Evolutionary conservation across 441 rosid genomes (phyloP).

Genomic region (Hura crepitans): DNA sequence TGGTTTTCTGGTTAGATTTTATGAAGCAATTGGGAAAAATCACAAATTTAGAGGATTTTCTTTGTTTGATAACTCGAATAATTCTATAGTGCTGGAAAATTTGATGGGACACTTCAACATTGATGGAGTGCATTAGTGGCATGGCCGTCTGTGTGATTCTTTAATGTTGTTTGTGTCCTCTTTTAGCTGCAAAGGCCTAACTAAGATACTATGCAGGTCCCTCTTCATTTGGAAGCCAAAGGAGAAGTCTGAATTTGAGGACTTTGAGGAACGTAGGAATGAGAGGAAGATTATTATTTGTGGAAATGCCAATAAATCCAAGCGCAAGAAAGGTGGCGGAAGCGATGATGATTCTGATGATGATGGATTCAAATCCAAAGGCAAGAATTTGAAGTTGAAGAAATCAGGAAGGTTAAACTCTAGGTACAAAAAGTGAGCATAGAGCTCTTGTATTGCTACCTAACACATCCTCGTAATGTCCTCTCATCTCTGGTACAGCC

Average conservation of each 20-base stretch:
- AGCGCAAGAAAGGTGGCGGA: slow-evolving; percentile 39
- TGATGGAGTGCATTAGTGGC: too few species aligned
- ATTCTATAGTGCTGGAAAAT: too few species aligned
- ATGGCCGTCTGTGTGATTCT: background rate
- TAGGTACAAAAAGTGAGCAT: slow-evolving; percentile 6
- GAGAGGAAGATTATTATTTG: slow-evolving; percentile 54
- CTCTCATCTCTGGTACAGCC: too few species aligned
- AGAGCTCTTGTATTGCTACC: background rate
- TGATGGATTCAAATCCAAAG: slow-evolving; percentile 41
- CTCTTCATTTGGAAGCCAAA: slow-evolving; percentile 87
- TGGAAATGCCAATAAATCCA: slow-evolving; percentile 39
- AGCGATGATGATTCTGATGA: slow-evolving; percentile 56
- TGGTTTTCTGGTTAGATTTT: background rate
- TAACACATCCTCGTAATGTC: too few species aligned
- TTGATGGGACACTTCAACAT: background rate
- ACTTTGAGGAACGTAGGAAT: slow-evolving; percentile 47
- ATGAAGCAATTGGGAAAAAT: background rate
- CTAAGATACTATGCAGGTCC: slow-evolving; percentile 47
- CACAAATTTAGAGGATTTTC: background rate
- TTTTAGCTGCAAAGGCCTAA: background rate
- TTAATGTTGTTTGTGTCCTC: background rate
- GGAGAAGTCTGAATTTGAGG: slow-evolving; percentile 42
- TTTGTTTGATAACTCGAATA: background rate
- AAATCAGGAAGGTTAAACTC: slow-evolving; percentile 39
- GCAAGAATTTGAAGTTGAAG: slow-evolving; percentile 43